Percentiles rank a stretch among this genome's conserved stretches.
These are phyloP conservation scores for Beauveria rudraprayagi DNA, from an alignment of 2,329 filamentous ascomycete genomes.

Conservation along the genomic window DNA sequence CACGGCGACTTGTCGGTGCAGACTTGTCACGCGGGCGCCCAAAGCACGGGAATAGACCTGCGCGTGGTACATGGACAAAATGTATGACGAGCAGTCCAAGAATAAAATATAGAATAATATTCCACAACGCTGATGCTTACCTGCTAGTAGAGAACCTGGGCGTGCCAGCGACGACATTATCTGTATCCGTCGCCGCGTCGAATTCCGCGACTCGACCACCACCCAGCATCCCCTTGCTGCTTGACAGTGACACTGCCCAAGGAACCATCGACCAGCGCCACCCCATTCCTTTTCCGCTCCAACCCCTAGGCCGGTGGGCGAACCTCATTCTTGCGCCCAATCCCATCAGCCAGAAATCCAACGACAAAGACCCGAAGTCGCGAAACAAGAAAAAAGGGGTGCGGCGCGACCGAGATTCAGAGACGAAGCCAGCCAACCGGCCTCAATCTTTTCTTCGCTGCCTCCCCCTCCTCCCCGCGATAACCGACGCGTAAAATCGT, in stretches of 20 bases:
- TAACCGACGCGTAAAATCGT: background rate
- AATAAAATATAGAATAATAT: background rate
- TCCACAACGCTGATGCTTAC: background rate
- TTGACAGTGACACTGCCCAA: background rate
- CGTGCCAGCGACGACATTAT: background rate
- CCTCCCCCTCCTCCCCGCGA: background rate
- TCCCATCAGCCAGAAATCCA: background rate
- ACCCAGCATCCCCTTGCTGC: background rate
- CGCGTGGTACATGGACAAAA: background rate
- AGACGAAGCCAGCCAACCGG: background rate
- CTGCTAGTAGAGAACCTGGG: background rate
- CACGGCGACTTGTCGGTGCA: background rate
- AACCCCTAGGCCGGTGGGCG: background rate
- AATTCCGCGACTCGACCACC: background rate
- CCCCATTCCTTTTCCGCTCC: background rate
- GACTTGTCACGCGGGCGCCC: background rate
- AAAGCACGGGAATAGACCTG: background rate
- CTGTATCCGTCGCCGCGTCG: background rate
- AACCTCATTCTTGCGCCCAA: background rate
- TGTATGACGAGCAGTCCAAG: background rate
- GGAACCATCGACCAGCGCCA: background rate
- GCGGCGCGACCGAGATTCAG: background rate
- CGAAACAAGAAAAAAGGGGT: background rate
- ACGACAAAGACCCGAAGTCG: background rate
- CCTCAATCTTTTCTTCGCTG: background rate